phyloP scores from a whole-genome alignment of 2,329 filamentous ascomycete species.

The Cercospora citrullina region DNA sequence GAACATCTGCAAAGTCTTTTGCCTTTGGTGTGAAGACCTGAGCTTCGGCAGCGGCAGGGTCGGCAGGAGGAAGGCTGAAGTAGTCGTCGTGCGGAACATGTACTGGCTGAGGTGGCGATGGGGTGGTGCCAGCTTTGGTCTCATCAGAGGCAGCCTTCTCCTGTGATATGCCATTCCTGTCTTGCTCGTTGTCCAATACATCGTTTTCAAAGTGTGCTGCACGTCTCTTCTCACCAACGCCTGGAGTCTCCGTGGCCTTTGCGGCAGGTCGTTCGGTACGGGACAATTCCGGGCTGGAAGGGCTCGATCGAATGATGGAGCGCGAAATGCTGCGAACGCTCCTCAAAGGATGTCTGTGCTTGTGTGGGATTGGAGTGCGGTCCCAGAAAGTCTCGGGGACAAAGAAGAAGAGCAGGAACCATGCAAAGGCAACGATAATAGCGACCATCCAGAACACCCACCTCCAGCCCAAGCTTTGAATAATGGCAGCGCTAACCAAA shows the following conservation, averaged over 20 bases:
- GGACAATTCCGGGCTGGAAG: conserved; percentile 16
- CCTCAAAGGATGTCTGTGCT: conserved; percentile 24
- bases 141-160: conserved; percentile 19
- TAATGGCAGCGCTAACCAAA: conserved; percentile 80
- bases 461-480: conserved; percentile 75
- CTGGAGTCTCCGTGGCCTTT: background rate
- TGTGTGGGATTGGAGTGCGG: conserved; percentile 63
- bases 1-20: background rate
- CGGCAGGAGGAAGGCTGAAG: conserved; percentile 20
- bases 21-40: conserved; percentile 5
- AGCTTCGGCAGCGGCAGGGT: conserved; percentile 14
- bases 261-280: conserved; percentile 22
- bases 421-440: conserved; percentile 72
- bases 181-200: conserved; percentile 17
- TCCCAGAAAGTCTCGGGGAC: conserved; percentile 98
- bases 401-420: conserved; percentile 77
- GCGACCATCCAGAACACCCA: conserved; percentile 66
- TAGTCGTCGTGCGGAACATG: conserved; percentile 16
- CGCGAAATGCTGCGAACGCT: conserved; percentile 29
- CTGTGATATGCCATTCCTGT: conserved; percentile 1
- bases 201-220: conserved; percentile 23
- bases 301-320: conserved; percentile 17
- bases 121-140: background rate
- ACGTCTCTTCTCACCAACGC: conserved; percentile 20
- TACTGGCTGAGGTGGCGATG: conserved; percentile 1